Conservation (phyloP, 495 filamentous ascomycete genomes). For the Penicilliopsis zonata region DNA sequence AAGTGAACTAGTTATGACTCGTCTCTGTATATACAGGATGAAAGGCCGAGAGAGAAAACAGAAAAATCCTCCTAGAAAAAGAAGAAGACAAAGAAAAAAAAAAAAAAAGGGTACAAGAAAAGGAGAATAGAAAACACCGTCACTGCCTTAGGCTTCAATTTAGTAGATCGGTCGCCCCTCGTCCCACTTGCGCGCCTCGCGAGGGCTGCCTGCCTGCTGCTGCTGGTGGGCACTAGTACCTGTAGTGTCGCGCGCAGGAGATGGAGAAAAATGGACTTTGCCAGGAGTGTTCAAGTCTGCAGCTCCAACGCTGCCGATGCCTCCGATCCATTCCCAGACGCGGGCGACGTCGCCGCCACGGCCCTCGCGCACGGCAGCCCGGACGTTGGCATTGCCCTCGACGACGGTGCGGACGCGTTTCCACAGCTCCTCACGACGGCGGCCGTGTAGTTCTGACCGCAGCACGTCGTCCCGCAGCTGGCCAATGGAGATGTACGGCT, state of each 20-base stretch:
- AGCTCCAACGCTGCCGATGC: constrained; percentile 34
- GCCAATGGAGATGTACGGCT: constrained; percentile 71
- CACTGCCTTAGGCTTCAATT: constrained; percentile 3
- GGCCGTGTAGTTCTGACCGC: constrained; percentile 63
- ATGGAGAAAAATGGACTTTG: constrained; percentile 22
- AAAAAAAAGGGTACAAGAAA: constrained; percentile 6
- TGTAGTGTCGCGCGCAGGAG: too few relatives aligned
- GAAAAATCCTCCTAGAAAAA: too few relatives aligned
- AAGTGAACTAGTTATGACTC: too few relatives aligned
- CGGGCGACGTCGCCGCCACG: constrained; percentile 75
- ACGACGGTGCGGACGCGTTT: constrained; percentile 67
- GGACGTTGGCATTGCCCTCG: constrained; percentile 86
- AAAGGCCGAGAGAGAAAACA: too few relatives aligned
- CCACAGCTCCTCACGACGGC: constrained; percentile 69
- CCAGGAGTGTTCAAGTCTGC: constrained; percentile 16
- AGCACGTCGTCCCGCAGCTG: constrained; percentile 89
- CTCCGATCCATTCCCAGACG: constrained; percentile 95
- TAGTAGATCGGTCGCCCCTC: constrained; percentile 56
- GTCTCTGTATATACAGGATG: too few relatives aligned
- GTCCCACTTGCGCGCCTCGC: constrained; percentile 42
- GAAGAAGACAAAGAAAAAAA: too few relatives aligned
- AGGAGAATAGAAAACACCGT: constrained; percentile 6
- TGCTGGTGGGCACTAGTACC: too few relatives aligned
- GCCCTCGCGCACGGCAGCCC: constrained; percentile 71
- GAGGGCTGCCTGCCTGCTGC: constrained; percentile 14